Evolutionary conservation across 2,329 filamentous ascomycete species (phyloP).

Genomic region (Fusarium musae): DNA sequence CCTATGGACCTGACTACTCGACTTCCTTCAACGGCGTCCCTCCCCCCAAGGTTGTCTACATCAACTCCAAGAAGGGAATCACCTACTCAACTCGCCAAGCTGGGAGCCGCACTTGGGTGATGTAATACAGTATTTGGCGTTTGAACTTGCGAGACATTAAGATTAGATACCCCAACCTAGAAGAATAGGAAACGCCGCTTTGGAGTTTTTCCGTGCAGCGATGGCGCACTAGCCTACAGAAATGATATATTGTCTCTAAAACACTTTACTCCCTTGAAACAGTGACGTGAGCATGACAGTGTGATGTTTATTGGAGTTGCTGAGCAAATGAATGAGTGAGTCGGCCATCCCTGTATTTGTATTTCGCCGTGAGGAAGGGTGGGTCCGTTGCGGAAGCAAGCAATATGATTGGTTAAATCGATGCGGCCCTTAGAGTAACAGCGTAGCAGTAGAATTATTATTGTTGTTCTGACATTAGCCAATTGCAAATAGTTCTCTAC

Average conservation of each 20-base stretch:
- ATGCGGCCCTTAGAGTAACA: rapidly evolving
- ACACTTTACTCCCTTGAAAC: rapidly evolving
- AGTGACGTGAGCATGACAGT: rapidly evolving
- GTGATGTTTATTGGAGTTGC: no score
- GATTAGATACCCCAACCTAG: not conserved
- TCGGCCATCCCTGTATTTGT: no score
- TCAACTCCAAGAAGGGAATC: not conserved
- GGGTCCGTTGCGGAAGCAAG: rapidly evolving
- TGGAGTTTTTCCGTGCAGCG: not conserved
- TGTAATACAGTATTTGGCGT: rapidly evolving
- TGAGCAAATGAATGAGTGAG: no score
- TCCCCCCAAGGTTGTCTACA: not conserved
- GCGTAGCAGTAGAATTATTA: not conserved
- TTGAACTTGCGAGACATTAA: rapidly evolving
- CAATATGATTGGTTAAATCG: rapidly evolving
- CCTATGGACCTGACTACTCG: not conserved
- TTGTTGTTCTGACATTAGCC: not conserved
- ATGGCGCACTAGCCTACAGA: not conserved
- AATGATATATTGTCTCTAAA: not conserved
- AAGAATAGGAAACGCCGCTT: not conserved
- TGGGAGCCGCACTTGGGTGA: rapidly evolving
- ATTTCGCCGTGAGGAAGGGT: no score
- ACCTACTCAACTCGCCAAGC: rapidly evolving
- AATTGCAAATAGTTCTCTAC: rapidly evolving
- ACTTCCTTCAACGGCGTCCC: not conserved